Percentiles rank a stretch among this genome's conserved stretches.
These are phyloP conservation scores for Penicillium bialowiezense DNA, from an alignment of 495 filamentous ascomycete species.

Conservation along the genomic window DNA sequence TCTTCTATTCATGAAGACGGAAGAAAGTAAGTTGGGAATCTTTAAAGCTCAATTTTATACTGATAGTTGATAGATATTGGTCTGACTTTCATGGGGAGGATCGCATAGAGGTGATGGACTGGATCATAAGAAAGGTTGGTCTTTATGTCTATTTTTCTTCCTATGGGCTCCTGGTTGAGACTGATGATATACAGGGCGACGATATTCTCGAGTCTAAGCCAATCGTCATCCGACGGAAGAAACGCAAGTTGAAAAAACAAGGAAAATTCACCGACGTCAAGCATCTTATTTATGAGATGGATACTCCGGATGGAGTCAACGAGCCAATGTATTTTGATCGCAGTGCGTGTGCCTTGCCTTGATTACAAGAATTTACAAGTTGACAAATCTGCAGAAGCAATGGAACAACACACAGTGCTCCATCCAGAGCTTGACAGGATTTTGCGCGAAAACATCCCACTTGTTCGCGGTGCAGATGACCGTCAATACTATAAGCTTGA, in stretches of 20 bases:
- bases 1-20: slow-evolving; percentile 16
- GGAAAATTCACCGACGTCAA: slow-evolving; percentile 15
- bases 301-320: background rate
- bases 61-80: slow-evolving; percentile 17
- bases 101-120: slow-evolving; percentile 17
- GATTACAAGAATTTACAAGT: too few species aligned
- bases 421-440: slow-evolving; percentile 1
- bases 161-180: too few species aligned
- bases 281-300: slow-evolving; percentile 12
- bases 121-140: slow-evolving; percentile 26
- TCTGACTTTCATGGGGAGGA: slow-evolving; percentile 15
- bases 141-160: slow-evolving; percentile 5
- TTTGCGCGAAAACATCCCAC: slow-evolving; percentile 1
- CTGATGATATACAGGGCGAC: slow-evolving; percentile 12
- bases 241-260: slow-evolving; percentile 1
- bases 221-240: slow-evolving; percentile 4
- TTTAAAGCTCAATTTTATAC: too few species aligned
- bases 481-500: slow-evolving; percentile 19
- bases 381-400: too few species aligned
- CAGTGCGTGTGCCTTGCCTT: slow-evolving; percentile 2
- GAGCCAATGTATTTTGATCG: slow-evolving; percentile 14
- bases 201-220: slow-evolving; percentile 22
- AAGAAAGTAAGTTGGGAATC: slow-evolving; percentile 17
- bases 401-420: background rate
- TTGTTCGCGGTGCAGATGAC: slow-evolving; percentile 16